Evolutionary conservation across 108 stramenopile species (phyloP).

Genomic region (Fragilaria crotonensis): DNA sequence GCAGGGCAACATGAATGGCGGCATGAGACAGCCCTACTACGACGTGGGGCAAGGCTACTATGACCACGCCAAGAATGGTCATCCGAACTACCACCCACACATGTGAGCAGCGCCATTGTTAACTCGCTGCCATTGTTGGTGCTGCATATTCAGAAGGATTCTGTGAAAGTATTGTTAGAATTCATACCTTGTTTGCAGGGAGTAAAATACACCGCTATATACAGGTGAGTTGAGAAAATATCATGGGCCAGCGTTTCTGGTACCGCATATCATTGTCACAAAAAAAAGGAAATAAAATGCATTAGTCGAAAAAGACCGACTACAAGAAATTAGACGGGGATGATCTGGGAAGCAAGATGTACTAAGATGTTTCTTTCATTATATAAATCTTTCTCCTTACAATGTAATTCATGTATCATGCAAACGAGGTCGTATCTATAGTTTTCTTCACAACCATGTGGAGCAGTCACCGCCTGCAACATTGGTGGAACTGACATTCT

Average conservation of each 20-base stretch:
- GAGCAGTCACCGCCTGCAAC: no score
- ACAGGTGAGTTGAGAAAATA: neutral
- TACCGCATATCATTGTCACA: neutral
- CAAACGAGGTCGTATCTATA: no score
- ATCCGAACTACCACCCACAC: neutral
- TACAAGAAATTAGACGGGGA: neutral
- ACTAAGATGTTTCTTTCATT: neutral
- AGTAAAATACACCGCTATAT: neutral
- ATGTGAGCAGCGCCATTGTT: neutral
- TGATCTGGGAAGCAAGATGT: neutral
- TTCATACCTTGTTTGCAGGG: neutral
- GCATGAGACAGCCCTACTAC: conserved; percentile 20
- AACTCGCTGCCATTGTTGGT: no score
- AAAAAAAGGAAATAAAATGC: neutral
- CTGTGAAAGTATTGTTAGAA: neutral
- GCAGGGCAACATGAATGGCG: neutral
- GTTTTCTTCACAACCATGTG: no score
- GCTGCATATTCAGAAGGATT: neutral
- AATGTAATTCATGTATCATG: no score
- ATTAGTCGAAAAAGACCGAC: neutral
- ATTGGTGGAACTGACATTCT: no score
- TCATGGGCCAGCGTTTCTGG: no score
- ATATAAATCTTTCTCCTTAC: no score
- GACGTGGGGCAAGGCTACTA: conserved; percentile 21
- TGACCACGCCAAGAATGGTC: conserved; percentile 9